Percentiles rank a stretch among this genome's conserved stretches.
These are phyloP conservation scores for Geranium rotundifolium DNA, from an alignment of 345 rosid species.

Conservation along the genomic window DNA sequence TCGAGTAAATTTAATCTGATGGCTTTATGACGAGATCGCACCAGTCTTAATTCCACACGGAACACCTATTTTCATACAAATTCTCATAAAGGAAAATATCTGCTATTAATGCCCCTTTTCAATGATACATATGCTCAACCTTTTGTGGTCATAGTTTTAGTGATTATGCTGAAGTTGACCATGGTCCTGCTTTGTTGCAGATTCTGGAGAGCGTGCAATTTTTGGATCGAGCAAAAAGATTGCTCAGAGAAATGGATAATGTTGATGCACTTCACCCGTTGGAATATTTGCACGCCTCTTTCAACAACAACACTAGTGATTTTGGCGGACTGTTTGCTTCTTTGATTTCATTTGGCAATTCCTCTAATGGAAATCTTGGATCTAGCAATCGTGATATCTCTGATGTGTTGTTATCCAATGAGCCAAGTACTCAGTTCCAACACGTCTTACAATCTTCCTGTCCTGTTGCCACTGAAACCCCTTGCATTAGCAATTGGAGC, in stretches of 20 bases:
- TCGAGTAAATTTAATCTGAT: neutral
- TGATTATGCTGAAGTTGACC: neutral
- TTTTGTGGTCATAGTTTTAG: no score
- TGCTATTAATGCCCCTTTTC: no score
- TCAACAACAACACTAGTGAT: conserved; percentile 29
- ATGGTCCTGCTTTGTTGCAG: conserved; percentile 27
- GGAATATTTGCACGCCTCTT: conserved; percentile 19
- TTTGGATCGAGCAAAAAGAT: conserved; percentile 39
- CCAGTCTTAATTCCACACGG: no score
- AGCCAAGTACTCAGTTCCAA: conserved; percentile 7
- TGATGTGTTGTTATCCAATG: conserved; percentile 9
- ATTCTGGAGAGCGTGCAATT: conserved; percentile 48
- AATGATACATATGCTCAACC: no score
- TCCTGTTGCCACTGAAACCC: conserved; percentile 10
- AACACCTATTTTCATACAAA: neutral
- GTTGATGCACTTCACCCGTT: conserved; percentile 13
- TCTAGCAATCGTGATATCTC: conserved; percentile 27
- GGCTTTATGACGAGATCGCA: no score
- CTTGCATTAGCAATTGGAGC: conserved; percentile 30
- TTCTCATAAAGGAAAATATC: neutral
- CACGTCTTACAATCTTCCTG: conserved; percentile 6
- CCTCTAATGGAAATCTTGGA: conserved; percentile 24
- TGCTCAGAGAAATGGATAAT: conserved; percentile 26
- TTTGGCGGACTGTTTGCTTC: conserved; percentile 51
- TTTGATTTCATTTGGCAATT: conserved; percentile 19